Conservation (phyloP, 345 rosid species). For the Bruguiera gymnorhiza region DNA sequence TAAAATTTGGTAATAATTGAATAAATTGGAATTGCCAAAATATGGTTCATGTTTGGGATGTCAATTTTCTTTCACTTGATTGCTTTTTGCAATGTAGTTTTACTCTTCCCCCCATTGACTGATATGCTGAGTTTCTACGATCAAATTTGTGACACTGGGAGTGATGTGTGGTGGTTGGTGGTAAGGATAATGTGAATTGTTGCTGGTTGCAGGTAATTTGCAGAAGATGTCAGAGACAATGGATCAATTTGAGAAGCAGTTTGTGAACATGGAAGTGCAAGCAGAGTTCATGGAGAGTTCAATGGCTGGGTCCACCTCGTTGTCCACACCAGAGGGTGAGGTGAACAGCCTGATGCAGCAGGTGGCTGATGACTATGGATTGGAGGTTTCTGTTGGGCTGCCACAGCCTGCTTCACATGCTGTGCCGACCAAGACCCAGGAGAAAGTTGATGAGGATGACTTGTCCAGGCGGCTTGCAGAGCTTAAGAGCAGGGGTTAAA, state of each 20-base stretch:
- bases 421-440: slow-evolving; percentile 61
- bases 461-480: slow-evolving; percentile 94
- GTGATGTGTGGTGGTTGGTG: too few relatives aligned
- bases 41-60: too few relatives aligned
- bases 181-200: slow-evolving; percentile 9
- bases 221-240: slow-evolving; percentile 99
- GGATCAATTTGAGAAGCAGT: slow-evolving; percentile 98
- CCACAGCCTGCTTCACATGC: slow-evolving; percentile 98
- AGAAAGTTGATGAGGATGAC: slow-evolving; percentile 97
- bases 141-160: too few relatives aligned
- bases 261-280: slow-evolving; percentile 99
- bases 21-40: too few relatives aligned
- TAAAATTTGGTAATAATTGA: too few relatives aligned
- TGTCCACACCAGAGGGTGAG: slow-evolving; percentile 97
- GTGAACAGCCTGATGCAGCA: slow-evolving; percentile 99
- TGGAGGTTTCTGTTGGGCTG: slow-evolving; percentile 95
- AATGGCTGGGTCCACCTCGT: slow-evolving; percentile 96
- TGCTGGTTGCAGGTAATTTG: slow-evolving; percentile 63
- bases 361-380: slow-evolving; percentile 96
- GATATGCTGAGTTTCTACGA: too few relatives aligned
- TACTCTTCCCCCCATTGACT: too few relatives aligned
- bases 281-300: slow-evolving; percentile 98
- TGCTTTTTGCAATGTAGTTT: too few relatives aligned
- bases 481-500: slow-evolving; percentile 83
- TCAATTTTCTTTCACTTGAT: too few relatives aligned